Percentiles rank a stretch among this genome's conserved stretches.
Evolutionary conservation across 768 basidiomycete species (phyloP).

Genomic region (Tulasnella sp.): DNA sequence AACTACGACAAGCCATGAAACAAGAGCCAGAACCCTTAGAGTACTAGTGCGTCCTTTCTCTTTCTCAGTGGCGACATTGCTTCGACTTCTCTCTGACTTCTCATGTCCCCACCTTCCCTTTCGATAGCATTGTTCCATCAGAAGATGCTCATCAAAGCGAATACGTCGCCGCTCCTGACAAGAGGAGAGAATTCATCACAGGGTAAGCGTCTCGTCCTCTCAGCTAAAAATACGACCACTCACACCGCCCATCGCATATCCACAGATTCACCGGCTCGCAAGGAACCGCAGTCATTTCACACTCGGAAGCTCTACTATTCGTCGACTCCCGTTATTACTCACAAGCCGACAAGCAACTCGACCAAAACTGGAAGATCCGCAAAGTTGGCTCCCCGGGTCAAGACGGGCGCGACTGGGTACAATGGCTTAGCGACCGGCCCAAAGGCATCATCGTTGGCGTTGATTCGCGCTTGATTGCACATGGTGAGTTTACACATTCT

Average conservation of each 20-base stretch:
- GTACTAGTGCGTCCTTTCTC: slow-evolving; percentile 23
- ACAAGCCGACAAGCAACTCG: slow-evolving; percentile 63
- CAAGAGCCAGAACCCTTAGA: slow-evolving; percentile 25
- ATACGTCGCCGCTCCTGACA: slow-evolving; percentile 68
- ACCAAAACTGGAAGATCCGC: slow-evolving; percentile 65
- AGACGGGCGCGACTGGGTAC: slow-evolving; percentile 15
- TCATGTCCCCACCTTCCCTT: background rate
- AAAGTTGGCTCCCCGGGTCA: slow-evolving; percentile 36
- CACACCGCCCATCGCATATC: background rate
- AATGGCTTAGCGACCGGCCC: slow-evolving; percentile 21
- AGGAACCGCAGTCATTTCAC: slow-evolving; percentile 66
- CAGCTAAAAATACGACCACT: background rate
- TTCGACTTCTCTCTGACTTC: background rate
- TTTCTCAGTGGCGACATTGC: too few relatives aligned
- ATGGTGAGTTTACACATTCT: slow-evolving; percentile 27
- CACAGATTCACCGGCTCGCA: slow-evolving; percentile 52
- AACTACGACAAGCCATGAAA: slow-evolving; percentile 22
- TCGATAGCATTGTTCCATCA: slow-evolving; percentile 28
- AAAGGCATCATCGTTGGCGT: slow-evolving; percentile 52
- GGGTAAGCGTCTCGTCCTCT: slow-evolving; percentile 27
- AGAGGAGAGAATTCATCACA: slow-evolving; percentile 68
- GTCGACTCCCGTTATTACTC: slow-evolving; percentile 85
- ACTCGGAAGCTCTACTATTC: slow-evolving; percentile 58
- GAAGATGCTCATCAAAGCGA: slow-evolving; percentile 82
- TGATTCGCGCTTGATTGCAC: slow-evolving; percentile 75